Evolutionary conservation across 2,329 filamentous ascomycete genomes (phyloP).

Genomic region (Fusarium sp.): DNA sequence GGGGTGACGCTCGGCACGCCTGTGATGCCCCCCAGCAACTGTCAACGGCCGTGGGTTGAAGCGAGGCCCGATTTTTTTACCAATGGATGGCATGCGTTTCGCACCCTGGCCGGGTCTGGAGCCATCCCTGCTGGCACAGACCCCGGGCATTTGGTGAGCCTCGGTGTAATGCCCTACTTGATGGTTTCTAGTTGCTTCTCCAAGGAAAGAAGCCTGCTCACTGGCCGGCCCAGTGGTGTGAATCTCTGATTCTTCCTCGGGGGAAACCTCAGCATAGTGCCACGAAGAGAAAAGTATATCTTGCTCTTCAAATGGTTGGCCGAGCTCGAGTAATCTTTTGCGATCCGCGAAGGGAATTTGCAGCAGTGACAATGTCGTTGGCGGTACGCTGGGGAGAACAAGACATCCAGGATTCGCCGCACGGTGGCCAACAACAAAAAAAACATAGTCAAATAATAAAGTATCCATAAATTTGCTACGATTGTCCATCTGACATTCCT

Average conservation of each 20-base stretch:
- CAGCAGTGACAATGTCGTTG: background rate
- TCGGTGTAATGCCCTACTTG: background rate
- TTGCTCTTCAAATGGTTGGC: background rate
- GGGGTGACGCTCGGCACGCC: too few species aligned
- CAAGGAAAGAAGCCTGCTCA: background rate
- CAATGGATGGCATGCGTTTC: background rate
- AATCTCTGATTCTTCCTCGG: background rate
- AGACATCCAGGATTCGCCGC: background rate
- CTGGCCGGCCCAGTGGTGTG: background rate
- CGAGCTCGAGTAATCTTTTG: background rate
- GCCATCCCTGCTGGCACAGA: background rate
- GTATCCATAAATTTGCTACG: background rate
- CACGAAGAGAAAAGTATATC: background rate
- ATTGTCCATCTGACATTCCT: background rate
- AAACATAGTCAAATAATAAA: background rate
- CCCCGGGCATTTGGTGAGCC: background rate
- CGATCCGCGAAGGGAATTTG: background rate
- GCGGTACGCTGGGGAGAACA: too few species aligned
- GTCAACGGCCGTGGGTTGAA: background rate
- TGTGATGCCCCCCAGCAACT: background rate
- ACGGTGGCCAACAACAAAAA: background rate
- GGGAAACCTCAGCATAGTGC: background rate
- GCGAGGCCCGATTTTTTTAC: background rate
- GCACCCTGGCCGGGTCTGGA: background rate
- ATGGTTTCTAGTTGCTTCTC: background rate